Evolutionary conservation across 495 filamentous ascomycete species (phyloP).

Genomic region (Xanthoparmelia taractica): DNA sequence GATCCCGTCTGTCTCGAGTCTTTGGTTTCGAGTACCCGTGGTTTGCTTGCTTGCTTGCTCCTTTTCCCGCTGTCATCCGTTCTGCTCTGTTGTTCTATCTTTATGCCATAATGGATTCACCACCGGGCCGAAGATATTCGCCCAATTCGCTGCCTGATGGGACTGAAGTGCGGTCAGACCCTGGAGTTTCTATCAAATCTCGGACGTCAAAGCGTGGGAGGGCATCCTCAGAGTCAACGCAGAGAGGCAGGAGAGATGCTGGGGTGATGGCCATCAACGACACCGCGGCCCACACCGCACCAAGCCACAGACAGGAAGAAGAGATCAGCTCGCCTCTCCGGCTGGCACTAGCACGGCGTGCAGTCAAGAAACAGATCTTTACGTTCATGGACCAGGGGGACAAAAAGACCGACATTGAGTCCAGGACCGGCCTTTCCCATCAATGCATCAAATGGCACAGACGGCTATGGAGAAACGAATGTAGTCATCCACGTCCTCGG

Average conservation of each 20-base stretch:
- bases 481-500: not conserved
- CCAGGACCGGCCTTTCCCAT: not conserved
- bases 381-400: not conserved
- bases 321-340: not conserved
- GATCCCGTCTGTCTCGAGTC: not conserved
- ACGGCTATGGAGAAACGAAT: not conserved
- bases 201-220: not conserved
- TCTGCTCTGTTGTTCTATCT: not conserved
- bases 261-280: not conserved
- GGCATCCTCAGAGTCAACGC: no score
- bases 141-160: not conserved
- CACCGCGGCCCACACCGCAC: fast-evolving
- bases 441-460: slow-evolving; percentile 1
- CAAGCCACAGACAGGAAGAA: not conserved
- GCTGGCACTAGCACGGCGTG: not conserved
- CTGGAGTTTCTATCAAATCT: not conserved
- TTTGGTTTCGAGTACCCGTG: not conserved
- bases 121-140: not conserved
- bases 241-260: not conserved
- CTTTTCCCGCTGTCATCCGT: not conserved
- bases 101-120: not conserved
- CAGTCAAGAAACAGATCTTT: not conserved
- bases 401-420: not conserved
- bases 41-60: not conserved
- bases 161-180: not conserved